Conservation (phyloP, 179 eudicot genomes). For the Carnegiea gigantea region DNA sequence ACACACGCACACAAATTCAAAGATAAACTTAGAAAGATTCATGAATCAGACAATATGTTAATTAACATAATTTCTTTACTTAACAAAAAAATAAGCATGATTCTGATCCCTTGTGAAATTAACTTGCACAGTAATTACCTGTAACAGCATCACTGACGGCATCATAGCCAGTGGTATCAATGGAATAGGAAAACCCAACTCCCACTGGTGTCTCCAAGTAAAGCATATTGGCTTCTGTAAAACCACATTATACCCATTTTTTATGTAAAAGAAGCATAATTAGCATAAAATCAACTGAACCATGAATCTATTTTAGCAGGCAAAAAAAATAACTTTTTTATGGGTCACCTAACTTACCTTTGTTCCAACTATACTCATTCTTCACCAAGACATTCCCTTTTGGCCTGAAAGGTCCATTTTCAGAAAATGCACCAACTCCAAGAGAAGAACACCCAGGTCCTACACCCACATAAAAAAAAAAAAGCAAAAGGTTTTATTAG, state of each 20-base stretch:
- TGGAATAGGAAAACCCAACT: slow-evolving; percentile 87
- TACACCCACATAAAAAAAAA: slow-evolving; percentile 28
- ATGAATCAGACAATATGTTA: background rate
- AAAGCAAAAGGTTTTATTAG: background rate
- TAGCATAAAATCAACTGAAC: background rate
- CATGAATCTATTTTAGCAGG: background rate
- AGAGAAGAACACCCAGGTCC: slow-evolving; percentile 98
- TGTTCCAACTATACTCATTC: slow-evolving; percentile 89
- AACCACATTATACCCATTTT: slow-evolving; percentile 2
- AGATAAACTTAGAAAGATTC: slow-evolving; percentile 24
- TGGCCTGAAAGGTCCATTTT: slow-evolving; percentile 95
- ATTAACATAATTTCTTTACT: background rate
- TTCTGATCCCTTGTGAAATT: background rate
- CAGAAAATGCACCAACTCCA: slow-evolving; percentile 98
- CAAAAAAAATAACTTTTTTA: background rate
- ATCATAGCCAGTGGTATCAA: slow-evolving; percentile 53
- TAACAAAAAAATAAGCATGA: background rate
- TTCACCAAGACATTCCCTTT: slow-evolving; percentile 57
- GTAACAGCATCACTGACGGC: slow-evolving; percentile 71
- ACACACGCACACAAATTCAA: slow-evolving; percentile 18
- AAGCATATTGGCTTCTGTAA: slow-evolving; percentile 88
- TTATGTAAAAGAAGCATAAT: background rate
- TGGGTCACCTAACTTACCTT: slow-evolving; percentile 37
- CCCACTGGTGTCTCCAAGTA: slow-evolving; percentile 90
- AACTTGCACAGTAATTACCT: slow-evolving; percentile 37